These are phyloP conservation scores for Ilex asprella DNA, from an alignment of 257 asterid genomes.

Conservation along the genomic window DNA sequence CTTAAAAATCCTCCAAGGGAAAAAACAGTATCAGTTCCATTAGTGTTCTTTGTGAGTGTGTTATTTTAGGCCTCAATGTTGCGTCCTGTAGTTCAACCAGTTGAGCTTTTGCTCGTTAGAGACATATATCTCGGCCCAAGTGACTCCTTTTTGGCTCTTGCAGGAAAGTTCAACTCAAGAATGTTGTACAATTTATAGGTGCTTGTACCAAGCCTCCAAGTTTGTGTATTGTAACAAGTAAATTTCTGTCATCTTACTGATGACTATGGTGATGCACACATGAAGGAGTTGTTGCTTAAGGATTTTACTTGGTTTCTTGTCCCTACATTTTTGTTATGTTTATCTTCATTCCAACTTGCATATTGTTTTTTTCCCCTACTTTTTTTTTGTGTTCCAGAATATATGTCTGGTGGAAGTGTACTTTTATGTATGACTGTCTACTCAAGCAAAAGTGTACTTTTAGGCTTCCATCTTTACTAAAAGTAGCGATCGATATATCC, in stretches of 20 bases:
- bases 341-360: not conserved
- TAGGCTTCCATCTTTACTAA: slow-evolving; percentile 77
- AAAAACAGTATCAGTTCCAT: not conserved
- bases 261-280: no score
- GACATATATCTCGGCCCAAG: no score
- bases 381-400: slow-evolving; percentile 39
- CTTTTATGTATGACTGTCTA: slow-evolving; percentile 70
- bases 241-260: not conserved
- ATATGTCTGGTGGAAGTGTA: slow-evolving; percentile 98
- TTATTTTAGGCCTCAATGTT: no score
- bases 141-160: slow-evolving; percentile 19
- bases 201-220: slow-evolving; percentile 93
- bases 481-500: slow-evolving; percentile 89
- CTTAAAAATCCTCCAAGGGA: not conserved
- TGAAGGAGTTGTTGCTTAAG: no score
- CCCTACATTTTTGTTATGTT: not conserved
- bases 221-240: slow-evolving; percentile 95
- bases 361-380: not conserved
- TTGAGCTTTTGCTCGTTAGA: no score
- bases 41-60: not conserved
- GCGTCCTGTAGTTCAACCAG: no score
- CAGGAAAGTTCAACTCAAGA: slow-evolving; percentile 97
- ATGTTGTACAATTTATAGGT: slow-evolving; percentile 95
- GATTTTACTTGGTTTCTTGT: no score
- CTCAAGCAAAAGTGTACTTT: slow-evolving; percentile 93